phyloP scores from a whole-genome alignment of 495 filamentous ascomycete genomes.

The Xylaria nigripes region DNA sequence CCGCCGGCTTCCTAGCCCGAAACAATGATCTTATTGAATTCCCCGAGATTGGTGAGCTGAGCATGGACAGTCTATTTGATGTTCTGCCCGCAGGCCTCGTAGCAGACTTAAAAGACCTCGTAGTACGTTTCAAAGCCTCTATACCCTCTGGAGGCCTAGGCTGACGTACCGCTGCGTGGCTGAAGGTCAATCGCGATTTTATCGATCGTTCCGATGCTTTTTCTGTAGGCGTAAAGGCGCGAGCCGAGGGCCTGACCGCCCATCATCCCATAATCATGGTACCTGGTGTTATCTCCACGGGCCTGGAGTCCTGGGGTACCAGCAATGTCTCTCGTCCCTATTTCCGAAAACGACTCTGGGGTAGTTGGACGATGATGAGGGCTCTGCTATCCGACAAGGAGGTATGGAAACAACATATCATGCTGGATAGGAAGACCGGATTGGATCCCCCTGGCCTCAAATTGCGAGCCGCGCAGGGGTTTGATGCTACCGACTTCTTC shows the following conservation, averaged over 20 bases:
- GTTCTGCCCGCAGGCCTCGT: conserved; percentile 75
- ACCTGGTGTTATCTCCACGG: conserved; percentile 94
- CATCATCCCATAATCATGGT: conserved; percentile 93
- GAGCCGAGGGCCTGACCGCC: conserved; percentile 72
- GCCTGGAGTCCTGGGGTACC: conserved; percentile 93
- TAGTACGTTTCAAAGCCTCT: conserved; percentile 42
- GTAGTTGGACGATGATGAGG: conserved; percentile 96
- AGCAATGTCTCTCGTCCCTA: conserved; percentile 72
- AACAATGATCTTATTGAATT: conserved; percentile 79
- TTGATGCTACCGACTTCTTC: conserved; percentile 97
- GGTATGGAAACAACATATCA: conserved; percentile 90
- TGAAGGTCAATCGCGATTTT: conserved; percentile 75
- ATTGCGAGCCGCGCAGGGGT: conserved; percentile 88
- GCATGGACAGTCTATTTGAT: conserved; percentile 74
- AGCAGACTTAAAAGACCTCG: conserved; percentile 72
- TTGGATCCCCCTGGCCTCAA: conserved; percentile 90
- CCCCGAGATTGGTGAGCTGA: conserved; percentile 69
- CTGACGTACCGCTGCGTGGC: conserved; percentile 25
- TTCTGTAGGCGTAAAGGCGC: conserved; percentile 72
- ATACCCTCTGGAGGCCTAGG: not conserved
- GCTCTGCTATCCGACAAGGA: conserved; percentile 89
- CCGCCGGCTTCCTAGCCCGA: conserved; percentile 76
- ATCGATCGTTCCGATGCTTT: conserved; percentile 86
- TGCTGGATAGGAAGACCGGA: conserved; percentile 87
- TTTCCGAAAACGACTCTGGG: conserved; percentile 90